phyloP scores from a whole-genome alignment of 140 eudicot species.

The Senecio squalidus region DNA sequence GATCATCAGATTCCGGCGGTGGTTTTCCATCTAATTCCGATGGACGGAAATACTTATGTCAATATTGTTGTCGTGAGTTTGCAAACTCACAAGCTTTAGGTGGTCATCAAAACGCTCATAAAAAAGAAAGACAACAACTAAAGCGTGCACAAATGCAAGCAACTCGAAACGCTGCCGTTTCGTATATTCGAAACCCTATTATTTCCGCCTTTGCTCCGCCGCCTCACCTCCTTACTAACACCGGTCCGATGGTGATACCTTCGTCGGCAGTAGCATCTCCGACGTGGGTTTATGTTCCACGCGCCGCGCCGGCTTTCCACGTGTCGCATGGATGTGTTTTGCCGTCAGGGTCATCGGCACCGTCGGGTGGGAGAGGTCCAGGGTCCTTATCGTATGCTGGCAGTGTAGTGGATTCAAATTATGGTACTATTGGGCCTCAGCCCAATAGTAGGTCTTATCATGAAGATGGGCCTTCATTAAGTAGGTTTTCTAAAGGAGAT shows the following conservation, averaged over 20 bases:
- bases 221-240: constrained; percentile 54
- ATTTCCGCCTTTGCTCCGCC: constrained; percentile 80
- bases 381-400: constrained; percentile 50
- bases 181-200: constrained; percentile 37
- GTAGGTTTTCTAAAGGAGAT: constrained; percentile 41
- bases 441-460: constrained; percentile 26
- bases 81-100: constrained; percentile 92
- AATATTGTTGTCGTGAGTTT: constrained; percentile 85
- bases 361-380: constrained; percentile 46
- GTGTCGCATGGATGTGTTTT: constrained; percentile 74
- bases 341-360: constrained; percentile 29
- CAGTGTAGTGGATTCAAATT: constrained; percentile 34
- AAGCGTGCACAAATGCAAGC: constrained; percentile 96
- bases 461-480: constrained; percentile 39
- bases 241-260: constrained; percentile 51
- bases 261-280: constrained; percentile 38
- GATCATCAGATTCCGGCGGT: constrained; percentile 47
- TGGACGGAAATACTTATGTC: constrained; percentile 89
- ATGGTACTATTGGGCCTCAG: constrained; percentile 39
- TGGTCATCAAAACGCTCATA: constrained; percentile 94
- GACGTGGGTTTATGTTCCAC: constrained; percentile 85
- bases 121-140: constrained; percentile 73
- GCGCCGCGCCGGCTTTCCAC: constrained; percentile 72
- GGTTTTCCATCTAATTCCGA: constrained; percentile 49
- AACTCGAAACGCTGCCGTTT: constrained; percentile 65